Evolutionary conservation across 1,139 yeast species (phyloP).

Genomic region (Meyerozyma athensensis): DNA sequence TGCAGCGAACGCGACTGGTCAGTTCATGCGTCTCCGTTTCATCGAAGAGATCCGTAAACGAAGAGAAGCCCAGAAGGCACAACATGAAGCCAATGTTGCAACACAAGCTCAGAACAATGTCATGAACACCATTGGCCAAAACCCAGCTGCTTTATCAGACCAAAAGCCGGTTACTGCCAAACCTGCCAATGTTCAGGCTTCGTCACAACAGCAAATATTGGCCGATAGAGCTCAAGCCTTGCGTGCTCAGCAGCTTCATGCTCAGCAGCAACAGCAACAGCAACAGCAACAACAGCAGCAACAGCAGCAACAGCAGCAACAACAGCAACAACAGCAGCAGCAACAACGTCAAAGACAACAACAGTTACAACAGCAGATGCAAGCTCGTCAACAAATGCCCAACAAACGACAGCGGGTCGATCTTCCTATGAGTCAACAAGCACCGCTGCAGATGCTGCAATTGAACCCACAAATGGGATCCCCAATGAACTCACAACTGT

Average conservation of each 20-base stretch:
- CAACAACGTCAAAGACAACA: constrained; percentile 20
- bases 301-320: constrained; percentile 16
- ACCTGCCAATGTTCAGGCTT: constrained; percentile 5
- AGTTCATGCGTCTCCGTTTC: constrained; percentile 44
- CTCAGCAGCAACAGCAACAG: constrained; percentile 14
- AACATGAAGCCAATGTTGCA: constrained; percentile 37
- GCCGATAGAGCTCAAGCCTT: constrained; percentile 14
- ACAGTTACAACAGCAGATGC: constrained; percentile 10
- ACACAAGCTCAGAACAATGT: constrained; percentile 30
- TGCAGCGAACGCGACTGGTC: constrained; percentile 31
- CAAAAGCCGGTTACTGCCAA: constrained; percentile 8
- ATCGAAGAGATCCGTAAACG: constrained; percentile 45
- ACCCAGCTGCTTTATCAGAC: background rate
- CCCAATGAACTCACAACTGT: constrained; percentile 10
- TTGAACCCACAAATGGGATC: constrained; percentile 8
- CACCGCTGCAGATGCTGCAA: constrained; percentile 6
- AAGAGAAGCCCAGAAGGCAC: constrained; percentile 41
- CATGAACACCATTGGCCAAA: constrained; percentile 18
- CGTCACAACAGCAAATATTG: constrained; percentile 9
- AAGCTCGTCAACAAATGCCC: constrained; percentile 8
- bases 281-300: constrained; percentile 25
- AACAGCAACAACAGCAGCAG: constrained; percentile 14
- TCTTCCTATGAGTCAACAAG: constrained; percentile 5
- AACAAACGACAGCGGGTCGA: constrained; percentile 2
- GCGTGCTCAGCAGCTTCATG: constrained; percentile 13